Evolutionary conservation across 1,139 yeast genomes (phyloP).

Genomic region (Yamadazyma atmosphaerica): DNA sequence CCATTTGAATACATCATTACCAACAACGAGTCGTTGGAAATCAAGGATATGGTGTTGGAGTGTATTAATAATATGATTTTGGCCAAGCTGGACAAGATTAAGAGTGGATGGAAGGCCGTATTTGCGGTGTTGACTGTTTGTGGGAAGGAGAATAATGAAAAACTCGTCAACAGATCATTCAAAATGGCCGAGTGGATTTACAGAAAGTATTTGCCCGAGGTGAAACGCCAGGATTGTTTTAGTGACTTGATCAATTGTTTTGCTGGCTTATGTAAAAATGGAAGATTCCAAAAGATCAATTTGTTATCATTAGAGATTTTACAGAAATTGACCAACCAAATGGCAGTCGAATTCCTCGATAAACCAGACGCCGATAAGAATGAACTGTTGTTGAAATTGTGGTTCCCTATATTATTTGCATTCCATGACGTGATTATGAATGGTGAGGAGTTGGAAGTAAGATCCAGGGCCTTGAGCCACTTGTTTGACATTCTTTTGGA

Average conservation of each 20-base stretch:
- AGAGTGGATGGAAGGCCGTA: conserved; percentile 94
- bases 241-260: conserved; percentile 73
- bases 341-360: conserved; percentile 45
- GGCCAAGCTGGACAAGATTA: conserved; percentile 71
- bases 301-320: conserved; percentile 81
- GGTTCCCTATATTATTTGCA: conserved; percentile 84
- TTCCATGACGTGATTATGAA: conserved; percentile 90
- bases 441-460: conserved; percentile 91
- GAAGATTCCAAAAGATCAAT: conserved; percentile 75
- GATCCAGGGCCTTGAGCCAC: conserved; percentile 82
- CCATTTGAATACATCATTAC: conserved; percentile 84
- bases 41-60: conserved; percentile 87
- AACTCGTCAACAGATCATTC: conserved; percentile 63
- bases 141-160: conserved; percentile 55
- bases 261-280: conserved; percentile 81
- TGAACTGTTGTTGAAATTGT: conserved; percentile 47
- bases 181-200: conserved; percentile 64
- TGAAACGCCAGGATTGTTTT: conserved; percentile 74
- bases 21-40: conserved; percentile 67
- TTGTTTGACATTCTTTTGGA: conserved; percentile 80
- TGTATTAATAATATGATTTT: conserved; percentile 85
- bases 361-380: conserved; percentile 21
- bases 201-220: conserved; percentile 59
- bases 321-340: conserved; percentile 58
- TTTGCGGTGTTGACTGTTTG: conserved; percentile 73